Base-by-base conservation (phyloP, 176 grass and related monocot species). In the Eremochloa ophiuroides region DNA sequence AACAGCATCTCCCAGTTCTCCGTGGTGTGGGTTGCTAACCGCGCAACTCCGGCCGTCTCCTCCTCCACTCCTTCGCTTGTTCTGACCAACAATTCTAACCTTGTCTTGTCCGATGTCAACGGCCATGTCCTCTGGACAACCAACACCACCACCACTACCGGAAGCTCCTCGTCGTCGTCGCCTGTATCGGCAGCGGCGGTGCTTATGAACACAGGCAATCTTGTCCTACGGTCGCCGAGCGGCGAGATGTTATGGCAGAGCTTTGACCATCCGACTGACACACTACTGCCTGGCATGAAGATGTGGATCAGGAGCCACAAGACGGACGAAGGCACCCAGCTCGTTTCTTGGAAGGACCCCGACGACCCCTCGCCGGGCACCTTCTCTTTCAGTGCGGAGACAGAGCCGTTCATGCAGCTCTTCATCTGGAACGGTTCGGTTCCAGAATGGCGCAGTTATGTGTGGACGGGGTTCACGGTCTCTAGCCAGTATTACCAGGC, bases 191-290 rank as follows among this genome's bases (percentile, higher is more conserved):
- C 13, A n/a, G n/a, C n/a, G 7, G 76, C 68, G 1, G 56, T 80
- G 42, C 68, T 86, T 3, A 13, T 66, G 9, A 56, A 80, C 44
- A 55, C 9, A 4, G 83, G 88, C 2, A 86, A 83, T 22, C 62
- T 90, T 11, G 31, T 68, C 2, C 16, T 87, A 0, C 42, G 81
- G 8, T 82, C 65, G 18, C 14, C 62, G 6, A 40, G 31, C 1
- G 79, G 74, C 62, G 58, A 4, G 5, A 41, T 42, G 1, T 4
- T 83, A 12, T 90, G 88, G 83, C 46, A 89, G 53, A 89, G 87
- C 69, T 89, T 85, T 30, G 87, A 89, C 29, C 63, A 89, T 42
- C 82, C 77, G 0, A 9, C 66, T 4, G 79, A 90, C 67, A 82
- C 88, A 10, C 3, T 68, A 6, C n/a, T 90, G 22, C 88, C 83